A percentile compares a stretch with the other conserved stretches of the same genome.
Evolutionary conservation across 2,329 filamentous ascomycete genomes (phyloP).

Genomic region (Fusarium bactridioides): DNA sequence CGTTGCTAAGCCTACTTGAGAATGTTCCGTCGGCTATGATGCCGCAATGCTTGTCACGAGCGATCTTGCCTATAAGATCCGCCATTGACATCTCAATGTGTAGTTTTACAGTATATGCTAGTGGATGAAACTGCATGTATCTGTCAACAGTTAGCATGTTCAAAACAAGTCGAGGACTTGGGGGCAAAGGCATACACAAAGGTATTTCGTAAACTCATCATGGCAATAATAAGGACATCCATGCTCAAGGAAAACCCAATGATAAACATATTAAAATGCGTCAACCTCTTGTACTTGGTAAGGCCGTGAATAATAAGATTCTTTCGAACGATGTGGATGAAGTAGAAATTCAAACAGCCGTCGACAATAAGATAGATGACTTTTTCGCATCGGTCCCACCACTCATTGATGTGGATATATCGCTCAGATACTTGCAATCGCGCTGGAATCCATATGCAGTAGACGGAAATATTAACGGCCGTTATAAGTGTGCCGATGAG

Average conservation of each 20-base stretch:
- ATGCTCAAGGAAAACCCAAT: conserved; percentile 41
- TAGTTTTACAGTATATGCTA: conserved; percentile 62
- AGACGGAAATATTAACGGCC: conserved; percentile 40
- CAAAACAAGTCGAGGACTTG: accelerated
- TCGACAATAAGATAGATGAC: conserved; percentile 42
- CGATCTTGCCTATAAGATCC: conserved; percentile 56
- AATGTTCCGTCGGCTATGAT: conserved; percentile 32
- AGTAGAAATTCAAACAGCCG: conserved; percentile 36
- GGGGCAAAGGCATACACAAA: conserved; percentile 33
- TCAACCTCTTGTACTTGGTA: conserved; percentile 38
- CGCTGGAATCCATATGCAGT: conserved; percentile 40
- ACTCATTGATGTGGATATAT: conserved; percentile 38
- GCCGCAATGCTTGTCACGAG: conserved; percentile 30
- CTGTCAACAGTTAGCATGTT: background rate
- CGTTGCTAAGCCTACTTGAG: conserved; percentile 18
- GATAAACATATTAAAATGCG: conserved; percentile 42
- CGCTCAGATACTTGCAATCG: conserved; percentile 34
- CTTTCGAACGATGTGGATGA: conserved; percentile 35
- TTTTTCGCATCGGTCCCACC: conserved; percentile 43
- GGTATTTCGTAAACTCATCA: conserved; percentile 41
- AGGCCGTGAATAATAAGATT: conserved; percentile 36
- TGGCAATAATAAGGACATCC: conserved; percentile 40
- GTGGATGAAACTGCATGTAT: conserved; percentile 60
- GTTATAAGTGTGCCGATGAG: conserved; percentile 34
- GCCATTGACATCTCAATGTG: conserved; percentile 65